Conservation (phyloP, 2,329 filamentous ascomycete species). For the Triangularia setosa region DNA sequence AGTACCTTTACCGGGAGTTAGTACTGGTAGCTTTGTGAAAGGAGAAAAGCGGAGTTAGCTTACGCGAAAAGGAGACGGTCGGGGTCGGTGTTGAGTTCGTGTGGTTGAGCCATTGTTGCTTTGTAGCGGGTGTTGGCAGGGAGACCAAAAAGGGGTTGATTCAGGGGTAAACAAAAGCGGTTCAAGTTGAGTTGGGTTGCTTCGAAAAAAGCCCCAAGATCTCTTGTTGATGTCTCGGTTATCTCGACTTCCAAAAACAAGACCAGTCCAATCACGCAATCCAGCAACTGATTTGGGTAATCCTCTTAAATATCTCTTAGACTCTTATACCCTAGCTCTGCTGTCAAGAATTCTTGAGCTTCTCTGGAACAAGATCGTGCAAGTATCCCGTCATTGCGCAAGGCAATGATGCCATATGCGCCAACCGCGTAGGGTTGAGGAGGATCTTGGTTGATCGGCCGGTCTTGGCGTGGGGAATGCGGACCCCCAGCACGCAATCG, state of each 20-base stretch:
- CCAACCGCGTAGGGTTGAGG: neutral
- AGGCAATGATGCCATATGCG: slow-evolving; percentile 4
- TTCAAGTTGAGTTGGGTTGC: neutral
- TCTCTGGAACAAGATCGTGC: neutral
- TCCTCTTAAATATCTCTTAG: neutral
- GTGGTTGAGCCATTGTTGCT: slow-evolving; percentile 4
- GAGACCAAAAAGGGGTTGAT: neutral
- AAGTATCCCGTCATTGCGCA: neutral
- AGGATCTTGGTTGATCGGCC: neutral
- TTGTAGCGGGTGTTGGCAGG: neutral
- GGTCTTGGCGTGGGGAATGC: slow-evolving; percentile 7
- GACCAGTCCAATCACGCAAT: slow-evolving; percentile 4
- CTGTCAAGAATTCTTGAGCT: neutral
- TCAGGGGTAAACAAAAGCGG: neutral
- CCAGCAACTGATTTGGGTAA: neutral
- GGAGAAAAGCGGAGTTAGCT: neutral
- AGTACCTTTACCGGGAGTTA: too few relatives aligned
- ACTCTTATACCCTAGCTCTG: neutral
- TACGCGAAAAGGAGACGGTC: slow-evolving; percentile 26
- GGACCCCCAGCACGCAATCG: slow-evolving; percentile 7
- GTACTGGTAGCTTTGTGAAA: slow-evolving; percentile 37
- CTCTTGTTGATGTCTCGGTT: neutral
- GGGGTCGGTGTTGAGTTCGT: slow-evolving; percentile 16
- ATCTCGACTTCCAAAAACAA: neutral
- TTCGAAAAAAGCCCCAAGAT: neutral